Base-by-base conservation (phyloP, 495 filamentous ascomycete genomes). In the Penicillium robsamsonii region DNA sequence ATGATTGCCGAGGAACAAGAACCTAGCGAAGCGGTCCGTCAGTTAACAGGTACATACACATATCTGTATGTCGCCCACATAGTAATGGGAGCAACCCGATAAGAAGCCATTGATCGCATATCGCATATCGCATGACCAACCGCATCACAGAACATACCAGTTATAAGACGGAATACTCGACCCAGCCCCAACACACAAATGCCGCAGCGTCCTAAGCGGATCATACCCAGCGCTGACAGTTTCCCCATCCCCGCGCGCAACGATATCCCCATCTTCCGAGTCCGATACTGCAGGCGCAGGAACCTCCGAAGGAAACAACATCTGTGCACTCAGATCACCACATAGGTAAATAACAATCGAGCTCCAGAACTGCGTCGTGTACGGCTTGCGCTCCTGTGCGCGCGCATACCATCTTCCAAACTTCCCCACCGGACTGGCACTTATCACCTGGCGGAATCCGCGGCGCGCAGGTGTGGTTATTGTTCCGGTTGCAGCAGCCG, bases 281-380 rank as follows among this genome's bases (percentile, higher is more conserved):
- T 52, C 46, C 29, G 35, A 38, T 38, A 60, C 57, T 2, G 31
- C 43, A 25, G 64, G 50, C 17, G 37, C 59, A 18, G 62, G 45
- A 8, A 49, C 59, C 38, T 75, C 68, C 25, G 70, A 50, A 2
- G 75, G 74, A 53, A 81, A 82, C 5, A 81, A 51, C 15, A 80
- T 57, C 70, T 97, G 92, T 53, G 91, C 90, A 57, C 85, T 85
- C 59, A 96, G 59, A 68, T 97, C 92, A 13, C 91, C 90, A 40
- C 81, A 81, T 15, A 89, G 75, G 67, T 92, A 96, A 47, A 96
- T 88, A 13, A 89, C 76, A 31, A 96, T 70, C 42, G 88, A 82
- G 59, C 83, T 91, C 57, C 75, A 74, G 57, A 96, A 65, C 74
- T 97, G 92, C 4, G 90, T 96, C 9, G 79, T 69, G 65, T 88